phyloP scores from a whole-genome alignment of 1,284 basidiomycete species.

The Violaceomyces palustris region DNA sequence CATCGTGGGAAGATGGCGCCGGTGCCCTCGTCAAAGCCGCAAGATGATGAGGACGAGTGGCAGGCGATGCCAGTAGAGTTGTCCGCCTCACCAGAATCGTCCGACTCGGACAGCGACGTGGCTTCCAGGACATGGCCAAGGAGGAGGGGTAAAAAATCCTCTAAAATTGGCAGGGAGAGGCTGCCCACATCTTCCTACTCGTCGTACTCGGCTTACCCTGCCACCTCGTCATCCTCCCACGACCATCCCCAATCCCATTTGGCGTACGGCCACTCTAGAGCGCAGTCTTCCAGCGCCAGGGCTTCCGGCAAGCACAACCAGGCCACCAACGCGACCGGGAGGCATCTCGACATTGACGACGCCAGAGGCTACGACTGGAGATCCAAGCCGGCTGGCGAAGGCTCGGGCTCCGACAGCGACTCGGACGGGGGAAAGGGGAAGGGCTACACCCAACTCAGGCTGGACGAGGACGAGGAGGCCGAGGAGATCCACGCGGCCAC shows the following conservation, averaged over 20 bases:
- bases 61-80: slow-evolving; percentile 35
- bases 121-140: background rate
- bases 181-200: slow-evolving; percentile 22
- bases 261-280: slow-evolving; percentile 5
- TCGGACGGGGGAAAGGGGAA: slow-evolving; percentile 29
- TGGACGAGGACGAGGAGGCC: slow-evolving; percentile 50
- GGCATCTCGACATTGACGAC: slow-evolving; percentile 47
- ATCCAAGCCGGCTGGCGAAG: slow-evolving; percentile 26
- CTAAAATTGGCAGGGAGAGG: slow-evolving; percentile 20
- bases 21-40: too few relatives aligned
- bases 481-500: slow-evolving; percentile 48
- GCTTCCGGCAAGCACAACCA: slow-evolving; percentile 3
- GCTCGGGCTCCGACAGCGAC: slow-evolving; percentile 10
- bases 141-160: slow-evolving; percentile 11
- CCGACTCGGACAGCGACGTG: slow-evolving; percentile 3
- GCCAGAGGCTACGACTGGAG: slow-evolving; percentile 51
- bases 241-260: slow-evolving; percentile 5
- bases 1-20: too few relatives aligned
- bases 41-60: slow-evolving; percentile 44
- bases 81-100: background rate
- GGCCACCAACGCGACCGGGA: slow-evolving; percentile 41
- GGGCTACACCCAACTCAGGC: slow-evolving; percentile 49
- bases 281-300: slow-evolving; percentile 1
- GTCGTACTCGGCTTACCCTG: slow-evolving; percentile 1
- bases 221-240: slow-evolving; percentile 1